Base-by-base conservation (phyloP, 1,139 yeast species). In the Nadsonia starkeyi-henricii region DNA sequence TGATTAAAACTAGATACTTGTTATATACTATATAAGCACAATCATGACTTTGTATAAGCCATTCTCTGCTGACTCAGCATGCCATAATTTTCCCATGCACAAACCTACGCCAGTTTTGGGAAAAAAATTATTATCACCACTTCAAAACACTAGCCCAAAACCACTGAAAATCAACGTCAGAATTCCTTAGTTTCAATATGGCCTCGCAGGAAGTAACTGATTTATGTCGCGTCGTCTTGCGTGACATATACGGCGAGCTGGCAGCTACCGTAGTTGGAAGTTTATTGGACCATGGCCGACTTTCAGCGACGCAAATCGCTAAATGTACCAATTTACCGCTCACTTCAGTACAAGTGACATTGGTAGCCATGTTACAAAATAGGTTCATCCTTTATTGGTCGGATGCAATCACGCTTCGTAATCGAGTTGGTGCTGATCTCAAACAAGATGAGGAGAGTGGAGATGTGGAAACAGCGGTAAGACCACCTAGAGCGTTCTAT, bases 401-500 rank as follows among this genome's bases (percentile, higher is more conserved):
- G 17, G 39, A 33, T 33, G 43, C 46, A 9, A 47, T 39, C 47
- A 50, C 26, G 30, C 46, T 36, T 18, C 23, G 42, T 21, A 23
- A 43, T 36, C 42, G 48, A 15, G 26, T 20, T 9, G 53, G 45
- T 19, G 30, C 47, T 15, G 79, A 73, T 8, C 15, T 12, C 9
- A 23, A 23, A 9, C 17, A 33, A 12, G 9, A 33, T n/a, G 17
- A 33, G 4, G 39, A 33, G 9, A 15, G 12, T 13, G 12, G 17
- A 13, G 39, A 33, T 8, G 39, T 7, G 15, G 74, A 73, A 21
- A 62, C 66, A 0, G 55, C 64, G 15, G 58, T 64, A 5, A 59
- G 66, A 17, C 28, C 28, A 23, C 63, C 64, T 18, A 62, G 62
- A 7, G 71, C 74, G 1, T 75, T 68, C 56, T 88, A 86, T 61